Evolutionary conservation across 2,329 filamentous ascomycete species (phyloP).

Genomic region (Cytospora chrysosperma): DNA sequence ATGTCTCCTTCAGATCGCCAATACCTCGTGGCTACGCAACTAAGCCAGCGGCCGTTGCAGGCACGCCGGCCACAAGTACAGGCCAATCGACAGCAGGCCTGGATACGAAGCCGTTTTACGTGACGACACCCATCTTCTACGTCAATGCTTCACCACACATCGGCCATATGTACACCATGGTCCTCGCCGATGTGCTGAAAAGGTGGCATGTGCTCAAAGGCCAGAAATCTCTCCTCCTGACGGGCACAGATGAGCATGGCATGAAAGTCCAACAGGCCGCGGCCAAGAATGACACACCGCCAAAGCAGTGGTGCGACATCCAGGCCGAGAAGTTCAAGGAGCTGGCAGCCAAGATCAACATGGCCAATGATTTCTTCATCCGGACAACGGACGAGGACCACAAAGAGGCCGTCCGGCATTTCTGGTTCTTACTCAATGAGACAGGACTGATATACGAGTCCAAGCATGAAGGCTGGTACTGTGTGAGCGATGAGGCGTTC

Average conservation of each 20-base stretch:
- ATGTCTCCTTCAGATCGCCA: slow-evolving; percentile 6
- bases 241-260: slow-evolving; percentile 95
- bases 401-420: slow-evolving; percentile 79
- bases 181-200: slow-evolving; percentile 88
- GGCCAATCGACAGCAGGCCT: not conserved
- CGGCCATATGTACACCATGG: slow-evolving; percentile 90
- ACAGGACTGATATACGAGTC: slow-evolving; percentile 77
- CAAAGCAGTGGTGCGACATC: slow-evolving; percentile 84
- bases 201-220: slow-evolving; percentile 82
- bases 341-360: slow-evolving; percentile 66
- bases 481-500: slow-evolving; percentile 93
- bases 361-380: slow-evolving; percentile 84
- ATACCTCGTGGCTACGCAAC: slow-evolving; percentile 8
- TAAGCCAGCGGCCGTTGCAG: not conserved
- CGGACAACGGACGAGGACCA: slow-evolving; percentile 86
- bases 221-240: slow-evolving; percentile 70
- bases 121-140: slow-evolving; percentile 97
- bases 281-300: slow-evolving; percentile 63
- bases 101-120: slow-evolving; percentile 79
- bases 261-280: slow-evolving; percentile 95
- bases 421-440: slow-evolving; percentile 80
- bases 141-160: slow-evolving; percentile 97
- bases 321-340: slow-evolving; percentile 77
- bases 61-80: not conserved
- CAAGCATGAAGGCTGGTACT: slow-evolving; percentile 94